Base-by-base conservation (phyloP, 106 monocot genomes). In the Ottelia alismoides region DNA sequence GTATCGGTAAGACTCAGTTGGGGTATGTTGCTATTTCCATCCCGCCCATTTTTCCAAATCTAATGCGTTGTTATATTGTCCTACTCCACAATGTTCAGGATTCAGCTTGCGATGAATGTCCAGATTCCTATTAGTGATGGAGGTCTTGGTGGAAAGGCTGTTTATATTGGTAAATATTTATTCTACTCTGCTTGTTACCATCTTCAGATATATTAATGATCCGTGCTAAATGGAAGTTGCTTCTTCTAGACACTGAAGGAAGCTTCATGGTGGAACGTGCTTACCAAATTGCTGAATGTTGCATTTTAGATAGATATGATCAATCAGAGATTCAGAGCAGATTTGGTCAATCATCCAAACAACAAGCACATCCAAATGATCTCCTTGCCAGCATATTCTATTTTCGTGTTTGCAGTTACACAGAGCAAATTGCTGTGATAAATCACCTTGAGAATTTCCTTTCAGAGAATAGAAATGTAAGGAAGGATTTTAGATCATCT, bases 201-300 rank as follows among this genome's bases (percentile, higher is more conserved):
- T 43, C 26, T 27, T 54, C 27, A 28, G 54, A 45, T 57, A 52
- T 20, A 50, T 66, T n/a, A n/a, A n/a, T n/a, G n/a, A 31, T 52
- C 3, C 14, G 20, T 74, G 19, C 2, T 4, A 57, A 46, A 18
- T 57, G 40, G 45, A n/a, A n/a, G n/a, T n/a, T n/a, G n/a, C n/a
- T n/a, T n/a, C n/a, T 43, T 16, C 40, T 66, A 90, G 96, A 98
- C 75, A 98, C 96, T 46, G 96, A 98, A 82, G 96, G 96, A 44
- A 98, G 96, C 70, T 98, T 98, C 63, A 89, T 98, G 96, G 89
- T 72, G 7, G 96, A 98, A 73, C 88, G 96, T 70, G 96, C 85
- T 62, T 72, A 68, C 58, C 85, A 98, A 69, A 90, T 98, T 75
- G 89, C 96, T 61, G 79, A 90, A 79, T 81, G 79, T 48, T 90